A percentile compares a stretch with the other conserved stretches of the same genome.
phyloP scores from a whole-genome alignment of 768 basidiomycete species.

The Rhodotorula paludigena region DNA sequence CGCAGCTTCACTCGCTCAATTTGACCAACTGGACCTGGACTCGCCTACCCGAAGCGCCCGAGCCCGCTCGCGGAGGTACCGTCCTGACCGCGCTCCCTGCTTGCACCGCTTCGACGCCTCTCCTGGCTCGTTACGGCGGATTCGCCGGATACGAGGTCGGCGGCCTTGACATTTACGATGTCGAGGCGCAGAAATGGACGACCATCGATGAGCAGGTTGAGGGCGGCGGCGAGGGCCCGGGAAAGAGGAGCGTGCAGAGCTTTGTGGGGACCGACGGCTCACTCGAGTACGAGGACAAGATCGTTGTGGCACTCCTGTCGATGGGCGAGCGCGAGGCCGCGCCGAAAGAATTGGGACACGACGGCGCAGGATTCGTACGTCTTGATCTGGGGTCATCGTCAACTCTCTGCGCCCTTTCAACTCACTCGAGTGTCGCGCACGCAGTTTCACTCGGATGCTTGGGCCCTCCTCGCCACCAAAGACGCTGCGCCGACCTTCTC shows the following conservation, averaged over 20 bases:
- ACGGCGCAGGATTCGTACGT: conserved; percentile 46
- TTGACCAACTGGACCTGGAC: conserved; percentile 45
- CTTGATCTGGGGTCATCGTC: too few relatives aligned
- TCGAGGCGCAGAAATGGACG: conserved; percentile 42
- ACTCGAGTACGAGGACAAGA: conserved; percentile 23
- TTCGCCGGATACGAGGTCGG: conserved; percentile 47
- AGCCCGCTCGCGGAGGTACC: conserved; percentile 51
- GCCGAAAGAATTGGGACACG: conserved; percentile 47
- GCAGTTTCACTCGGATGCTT: conserved; percentile 50
- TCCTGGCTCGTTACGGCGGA: conserved; percentile 46
- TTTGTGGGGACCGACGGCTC: conserved; percentile 44
- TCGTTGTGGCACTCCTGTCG: conserved; percentile 13
- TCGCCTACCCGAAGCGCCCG: conserved; percentile 48
- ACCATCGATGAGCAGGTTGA: conserved; percentile 20
- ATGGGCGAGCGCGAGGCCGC: conserved; percentile 49
- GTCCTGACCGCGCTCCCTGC: conserved; percentile 46
- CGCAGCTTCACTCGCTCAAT: conserved; percentile 48
- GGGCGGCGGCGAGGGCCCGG: conserved; percentile 44
- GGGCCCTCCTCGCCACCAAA: conserved; percentile 36
- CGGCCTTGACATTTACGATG: conserved; percentile 48
- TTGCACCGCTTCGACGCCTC: conserved; percentile 12
- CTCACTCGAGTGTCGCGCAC: neutral
- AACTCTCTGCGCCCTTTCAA: too few relatives aligned
- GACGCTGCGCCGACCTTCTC: neutral
- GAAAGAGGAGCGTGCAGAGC: conserved; percentile 48